Evolutionary conservation across 2,329 filamentous ascomycete genomes (phyloP).

Genomic region (Fonsecaea erecta): DNA sequence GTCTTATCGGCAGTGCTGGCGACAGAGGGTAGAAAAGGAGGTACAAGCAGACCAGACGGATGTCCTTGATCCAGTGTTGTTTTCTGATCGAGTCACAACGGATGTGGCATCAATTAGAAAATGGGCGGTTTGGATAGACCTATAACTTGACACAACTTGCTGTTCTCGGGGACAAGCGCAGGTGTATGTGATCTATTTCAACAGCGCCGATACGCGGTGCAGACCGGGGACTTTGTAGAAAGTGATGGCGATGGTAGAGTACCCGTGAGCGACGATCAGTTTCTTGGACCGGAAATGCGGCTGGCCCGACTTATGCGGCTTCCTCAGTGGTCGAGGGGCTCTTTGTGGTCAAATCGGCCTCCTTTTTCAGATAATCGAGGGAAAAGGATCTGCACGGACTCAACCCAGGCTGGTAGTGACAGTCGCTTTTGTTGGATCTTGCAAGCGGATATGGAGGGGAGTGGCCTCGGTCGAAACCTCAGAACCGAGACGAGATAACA

Average conservation of each 20-base stretch:
- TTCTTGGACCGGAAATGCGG: constrained; percentile 15
- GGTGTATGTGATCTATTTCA: neutral
- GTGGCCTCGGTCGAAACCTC: neutral
- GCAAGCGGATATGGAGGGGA: neutral
- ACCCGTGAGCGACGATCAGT: constrained; percentile 24
- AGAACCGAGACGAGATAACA: constrained; percentile 1
- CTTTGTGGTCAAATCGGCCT: constrained; percentile 9
- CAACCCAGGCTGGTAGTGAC: constrained; percentile 9
- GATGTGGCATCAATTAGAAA: neutral
- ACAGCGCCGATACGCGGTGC: constrained; percentile 11
- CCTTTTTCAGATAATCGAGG: constrained; percentile 14
- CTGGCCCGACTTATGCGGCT: constrained; percentile 23
- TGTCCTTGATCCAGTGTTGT: neutral
- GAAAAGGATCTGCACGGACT: constrained; percentile 26
- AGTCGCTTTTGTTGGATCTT: neutral
- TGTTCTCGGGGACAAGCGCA: neutral
- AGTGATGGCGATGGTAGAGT: constrained; percentile 18
- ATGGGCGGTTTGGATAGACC: neutral
- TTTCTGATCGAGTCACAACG: neutral
- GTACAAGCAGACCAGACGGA: neutral
- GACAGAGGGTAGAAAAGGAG: neutral
- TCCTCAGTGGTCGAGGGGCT: constrained; percentile 30
- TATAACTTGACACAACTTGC: neutral
- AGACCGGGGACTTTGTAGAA: constrained; percentile 6
- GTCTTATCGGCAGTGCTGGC: neutral